Base-by-base conservation (phyloP, 1,284 basidiomycete species). In the Microbotryum saponariae region DNA sequence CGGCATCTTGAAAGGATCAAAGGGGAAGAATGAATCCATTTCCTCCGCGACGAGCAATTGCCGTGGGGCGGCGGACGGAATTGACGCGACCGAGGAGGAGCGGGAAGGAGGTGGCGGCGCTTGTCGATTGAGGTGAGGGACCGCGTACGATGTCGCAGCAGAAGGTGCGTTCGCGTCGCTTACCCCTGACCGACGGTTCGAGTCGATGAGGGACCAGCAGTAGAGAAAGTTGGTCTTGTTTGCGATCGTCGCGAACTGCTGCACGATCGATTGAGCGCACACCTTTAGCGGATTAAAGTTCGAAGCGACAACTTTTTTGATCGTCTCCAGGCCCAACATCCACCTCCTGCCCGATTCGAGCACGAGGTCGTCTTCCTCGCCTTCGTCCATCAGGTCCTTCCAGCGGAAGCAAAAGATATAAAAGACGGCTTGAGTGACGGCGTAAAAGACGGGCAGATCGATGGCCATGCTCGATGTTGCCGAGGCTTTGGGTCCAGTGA, bases 331-430 rank as follows among this genome's bases (percentile, higher is more conserved):
- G 71, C 89, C 87, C 33, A 81, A 78, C 79, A 96, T 88, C 94
- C 94, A 99, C 54, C 75, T 75, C 71, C 85, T 86, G 65, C 73
- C 73, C 14, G 59, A 50, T 3, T 69, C 67, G 14, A 66, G 46
- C 6, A 62, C 61, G 1, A 66, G 51, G 10, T 74, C 74, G 58
- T 85, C 82, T 3, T 74, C 74, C 58, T 85, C 83, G 60, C 79
- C 78, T 55, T 75, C 72, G 48, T 78, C 78, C 29, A 87, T 76
- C 45, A 97, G 78, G 70, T 93, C 91, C 64, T 90, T 79, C 94
- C 93, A 98, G 21, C 94, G 81, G 79, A 98, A 99, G 76, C 96
- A 98, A 76, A 98, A 99, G 66, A 98, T 91, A 71, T 98, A 82
- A 75, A 99, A 96, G 7, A 92, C 83, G 0, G 93, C 89, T 74